phyloP scores from a whole-genome alignment of 192 early-diverging fungal genomes.

The Fimicolochytrium jonesii region DNA sequence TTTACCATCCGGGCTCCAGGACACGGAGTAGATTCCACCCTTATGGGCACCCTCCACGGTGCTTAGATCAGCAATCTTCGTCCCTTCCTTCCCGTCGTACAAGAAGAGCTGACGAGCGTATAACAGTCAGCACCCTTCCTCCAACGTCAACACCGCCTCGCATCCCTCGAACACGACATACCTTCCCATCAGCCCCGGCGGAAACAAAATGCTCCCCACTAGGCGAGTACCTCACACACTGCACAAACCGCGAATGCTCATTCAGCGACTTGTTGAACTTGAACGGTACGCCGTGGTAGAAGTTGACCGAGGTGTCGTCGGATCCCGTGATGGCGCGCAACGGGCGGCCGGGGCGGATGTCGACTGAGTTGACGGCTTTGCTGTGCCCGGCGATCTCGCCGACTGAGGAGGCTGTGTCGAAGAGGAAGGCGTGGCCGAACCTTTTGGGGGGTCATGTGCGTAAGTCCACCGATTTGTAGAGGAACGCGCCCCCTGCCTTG shows the following conservation, averaged over 20 bases:
- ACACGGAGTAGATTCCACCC: constrained; percentile 77
- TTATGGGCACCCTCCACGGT: constrained; percentile 56
- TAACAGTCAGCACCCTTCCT: not conserved
- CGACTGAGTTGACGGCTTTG: constrained; percentile 81
- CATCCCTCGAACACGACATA: too few relatives aligned
- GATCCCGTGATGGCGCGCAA: constrained; percentile 88
- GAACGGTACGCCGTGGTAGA: constrained; percentile 91
- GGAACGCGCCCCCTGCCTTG: too few relatives aligned
- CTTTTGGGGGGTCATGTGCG: constrained; percentile 30
- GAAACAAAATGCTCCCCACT: constrained; percentile 77
- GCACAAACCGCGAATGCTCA: constrained; percentile 88
- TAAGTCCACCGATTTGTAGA: not conserved
- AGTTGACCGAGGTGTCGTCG: constrained; percentile 86
- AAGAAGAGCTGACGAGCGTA: constrained; percentile 60
- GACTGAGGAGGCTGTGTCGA: constrained; percentile 82
- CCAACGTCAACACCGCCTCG: not conserved
- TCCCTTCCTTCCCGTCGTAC: constrained; percentile 91
- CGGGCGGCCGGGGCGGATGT: constrained; percentile 85
- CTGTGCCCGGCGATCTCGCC: constrained; percentile 90
- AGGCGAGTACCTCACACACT: constrained; percentile 81
- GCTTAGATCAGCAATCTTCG: constrained; percentile 56
- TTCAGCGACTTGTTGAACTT: constrained; percentile 66
- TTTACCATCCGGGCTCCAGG: constrained; percentile 81
- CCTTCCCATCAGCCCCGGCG: constrained; percentile 81
- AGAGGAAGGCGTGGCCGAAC: constrained; percentile 86